These are phyloP conservation scores for Neurospora tetrasperma DNA, from an alignment of 495 filamentous ascomycete genomes.

Conservation along the genomic window DNA sequence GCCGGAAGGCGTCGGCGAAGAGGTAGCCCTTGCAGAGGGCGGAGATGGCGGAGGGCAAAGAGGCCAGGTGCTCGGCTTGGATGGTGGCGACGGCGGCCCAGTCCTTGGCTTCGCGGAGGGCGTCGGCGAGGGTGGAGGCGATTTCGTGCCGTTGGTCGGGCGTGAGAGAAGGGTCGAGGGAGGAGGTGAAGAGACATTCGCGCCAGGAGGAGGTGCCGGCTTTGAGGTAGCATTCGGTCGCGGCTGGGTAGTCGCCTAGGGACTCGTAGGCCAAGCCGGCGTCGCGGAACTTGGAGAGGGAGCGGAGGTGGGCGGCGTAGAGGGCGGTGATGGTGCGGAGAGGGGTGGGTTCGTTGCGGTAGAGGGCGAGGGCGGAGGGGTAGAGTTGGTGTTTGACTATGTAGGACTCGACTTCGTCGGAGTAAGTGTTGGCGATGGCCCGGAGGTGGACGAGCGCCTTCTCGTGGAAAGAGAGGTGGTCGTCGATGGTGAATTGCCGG, in stretches of 20 bases:
- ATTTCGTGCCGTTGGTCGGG: conserved; percentile 50
- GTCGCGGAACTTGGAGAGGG: conserved; percentile 65
- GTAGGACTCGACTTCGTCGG: conserved; percentile 70
- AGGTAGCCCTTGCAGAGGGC: conserved; percentile 73
- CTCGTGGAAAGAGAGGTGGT: conserved; percentile 60
- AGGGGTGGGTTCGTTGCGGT: conserved; percentile 60
- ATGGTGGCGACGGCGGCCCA: conserved; percentile 69
- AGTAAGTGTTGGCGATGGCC: conserved; percentile 37
- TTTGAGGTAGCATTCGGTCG: conserved; percentile 67
- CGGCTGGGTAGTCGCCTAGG: conserved; percentile 57
- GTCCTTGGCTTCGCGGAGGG: conserved; percentile 70
- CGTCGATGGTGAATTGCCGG: conserved; percentile 75
- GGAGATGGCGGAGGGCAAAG: conserved; percentile 53
- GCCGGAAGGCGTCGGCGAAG: conserved; percentile 73
- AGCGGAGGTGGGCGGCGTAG: conserved; percentile 69
- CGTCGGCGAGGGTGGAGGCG: conserved; percentile 56
- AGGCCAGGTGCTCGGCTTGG: conserved; percentile 66
- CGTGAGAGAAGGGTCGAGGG: conserved; percentile 47
- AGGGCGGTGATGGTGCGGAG: conserved; percentile 52
- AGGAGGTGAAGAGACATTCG: conserved; percentile 73
- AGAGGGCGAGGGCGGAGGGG: conserved; percentile 63
- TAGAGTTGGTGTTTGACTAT: conserved; percentile 71
- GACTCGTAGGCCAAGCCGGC: conserved; percentile 85
- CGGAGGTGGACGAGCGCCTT: conserved; percentile 76
- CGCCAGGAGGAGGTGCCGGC: conserved; percentile 70